Evolutionary conservation across 257 asterid genomes (phyloP), one percentile per base, ranked within the genome.

Genomic region (Knoxia roxburghii): DNA sequence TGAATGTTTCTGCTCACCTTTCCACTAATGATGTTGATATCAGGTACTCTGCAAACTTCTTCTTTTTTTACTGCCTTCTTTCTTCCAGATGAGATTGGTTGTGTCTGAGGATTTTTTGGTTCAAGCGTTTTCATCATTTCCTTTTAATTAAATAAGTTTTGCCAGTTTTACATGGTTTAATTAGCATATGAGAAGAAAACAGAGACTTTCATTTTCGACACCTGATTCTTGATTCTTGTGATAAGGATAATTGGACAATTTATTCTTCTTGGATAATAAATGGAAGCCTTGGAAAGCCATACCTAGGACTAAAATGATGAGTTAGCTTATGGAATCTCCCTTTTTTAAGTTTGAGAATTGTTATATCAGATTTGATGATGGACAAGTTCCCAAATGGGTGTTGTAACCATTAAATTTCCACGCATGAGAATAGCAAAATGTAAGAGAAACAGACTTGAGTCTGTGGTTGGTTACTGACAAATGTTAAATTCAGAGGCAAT

Each of bases 21-120:
- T 83, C 97, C 7, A 79, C 97, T 30, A 82, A 79, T 61, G 81
- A 81, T 75, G 96, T 92, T 49, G 93, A 89, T 46, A 89, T 92
- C 83, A 89, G 90, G 98, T 91, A 45, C 65, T 51, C 41, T 37
- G 41, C 9, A 4, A 49, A 60, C 41, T 57, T 39, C 40, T 24
- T 41, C 43, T 68, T 26, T 6, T 4, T 37, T 37, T 13, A 30
- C 46, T 49, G 59, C 45, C 24, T 30, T 61, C 60, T 29, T 13
- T 52, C 53, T 37, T 49, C 17, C 21, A 8, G n/a, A 9, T 43
- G n/a, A n/a, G n/a, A n/a, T n/a, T n/a, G n/a, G n/a, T n/a, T n/a
- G n/a, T n/a, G n/a, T 23, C 12, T 3, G 6, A 26, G n/a, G 37
- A n/a, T 14, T 57, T 13, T 62, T 62, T 41, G 9, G 33, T 21